Evolutionary conservation across 257 asterid genomes (phyloP).

Genomic region (Nicotiana tomentosiformis): DNA sequence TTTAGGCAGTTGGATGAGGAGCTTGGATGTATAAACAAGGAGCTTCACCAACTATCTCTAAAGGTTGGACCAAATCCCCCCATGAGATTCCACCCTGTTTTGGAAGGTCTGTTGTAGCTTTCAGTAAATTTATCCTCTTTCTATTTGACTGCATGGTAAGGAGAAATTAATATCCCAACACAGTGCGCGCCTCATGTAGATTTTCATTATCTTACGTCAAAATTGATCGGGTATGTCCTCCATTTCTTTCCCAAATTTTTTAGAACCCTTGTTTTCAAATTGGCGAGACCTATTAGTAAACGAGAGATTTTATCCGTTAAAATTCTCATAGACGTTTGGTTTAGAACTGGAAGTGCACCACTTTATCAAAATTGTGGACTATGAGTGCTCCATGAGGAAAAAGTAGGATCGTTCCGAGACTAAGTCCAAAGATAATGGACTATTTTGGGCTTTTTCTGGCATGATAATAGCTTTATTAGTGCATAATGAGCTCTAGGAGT

Average conservation of each 20-base stretch:
- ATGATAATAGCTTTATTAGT: neutral
- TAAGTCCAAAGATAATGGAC: neutral
- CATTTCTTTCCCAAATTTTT: too few species aligned
- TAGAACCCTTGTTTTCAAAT: too few species aligned
- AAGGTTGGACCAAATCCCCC: neutral
- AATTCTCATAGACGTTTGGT: neutral
- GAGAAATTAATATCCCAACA: neutral
- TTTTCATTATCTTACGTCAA: too few species aligned
- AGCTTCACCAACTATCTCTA: slow-evolving; percentile 8
- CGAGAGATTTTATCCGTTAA: neutral
- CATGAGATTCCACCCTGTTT: neutral
- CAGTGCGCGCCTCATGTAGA: neutral
- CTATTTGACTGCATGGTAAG: neutral
- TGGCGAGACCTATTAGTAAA: neutral
- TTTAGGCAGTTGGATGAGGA: neutral
- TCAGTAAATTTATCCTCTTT: neutral
- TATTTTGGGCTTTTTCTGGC: neutral
- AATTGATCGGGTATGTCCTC: too few species aligned
- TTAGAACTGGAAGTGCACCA: neutral
- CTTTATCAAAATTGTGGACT: neutral
- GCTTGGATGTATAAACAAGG: neutral
- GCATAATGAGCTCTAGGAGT: neutral
- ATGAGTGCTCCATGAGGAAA: neutral
- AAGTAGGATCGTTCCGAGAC: neutral
- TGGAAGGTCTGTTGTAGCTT: slow-evolving; percentile 16